These are phyloP conservation scores for Leavenworthia alabamica DNA, from an alignment of 345 rosid genomes.

Conservation along the genomic window DNA sequence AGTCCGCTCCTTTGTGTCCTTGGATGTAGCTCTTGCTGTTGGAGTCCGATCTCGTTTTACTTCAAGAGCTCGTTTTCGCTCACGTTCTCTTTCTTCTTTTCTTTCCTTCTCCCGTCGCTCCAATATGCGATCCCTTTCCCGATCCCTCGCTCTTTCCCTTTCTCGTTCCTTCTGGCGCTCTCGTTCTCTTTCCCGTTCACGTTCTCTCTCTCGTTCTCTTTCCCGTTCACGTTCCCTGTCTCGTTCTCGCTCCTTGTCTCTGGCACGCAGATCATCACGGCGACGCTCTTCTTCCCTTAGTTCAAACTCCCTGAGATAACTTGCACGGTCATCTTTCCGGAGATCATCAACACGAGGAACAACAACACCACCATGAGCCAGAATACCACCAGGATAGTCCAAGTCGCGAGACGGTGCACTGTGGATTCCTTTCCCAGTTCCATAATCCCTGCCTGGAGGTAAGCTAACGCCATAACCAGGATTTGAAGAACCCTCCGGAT, in stretches of 20 bases:
- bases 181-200: too few species aligned
- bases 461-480: slow-evolving; percentile 98
- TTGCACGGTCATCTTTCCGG: slow-evolving; percentile 75
- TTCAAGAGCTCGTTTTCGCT: slow-evolving; percentile 62
- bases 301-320: slow-evolving; percentile 92
- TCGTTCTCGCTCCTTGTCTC: slow-evolving; percentile 66
- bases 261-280: slow-evolving; percentile 63
- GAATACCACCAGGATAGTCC: slow-evolving; percentile 52
- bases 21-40: slow-evolving; percentile 23
- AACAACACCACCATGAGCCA: slow-evolving; percentile 44
- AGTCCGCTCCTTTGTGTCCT: slow-evolving; percentile 42
- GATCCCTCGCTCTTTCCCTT: slow-evolving; percentile 43
- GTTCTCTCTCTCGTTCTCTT: slow-evolving; percentile 47
- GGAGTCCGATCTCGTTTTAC: slow-evolving; percentile 45
- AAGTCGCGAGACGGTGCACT: slow-evolving; percentile 53
- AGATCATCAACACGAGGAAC: slow-evolving; percentile 61
- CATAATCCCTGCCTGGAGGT: slow-evolving; percentile 97
- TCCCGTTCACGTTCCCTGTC: slow-evolving; percentile 42
- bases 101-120: slow-evolving; percentile 76
- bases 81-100: slow-evolving; percentile 64
- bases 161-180: slow-evolving; percentile 37
- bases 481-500: slow-evolving; percentile 61
- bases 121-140: slow-evolving; percentile 53
- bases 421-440: slow-evolving; percentile 78
- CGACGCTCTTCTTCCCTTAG: slow-evolving; percentile 90